Evolutionary conservation across 176 grass and related monocot genomes (phyloP).

Genomic region (Musa beccarii): DNA sequence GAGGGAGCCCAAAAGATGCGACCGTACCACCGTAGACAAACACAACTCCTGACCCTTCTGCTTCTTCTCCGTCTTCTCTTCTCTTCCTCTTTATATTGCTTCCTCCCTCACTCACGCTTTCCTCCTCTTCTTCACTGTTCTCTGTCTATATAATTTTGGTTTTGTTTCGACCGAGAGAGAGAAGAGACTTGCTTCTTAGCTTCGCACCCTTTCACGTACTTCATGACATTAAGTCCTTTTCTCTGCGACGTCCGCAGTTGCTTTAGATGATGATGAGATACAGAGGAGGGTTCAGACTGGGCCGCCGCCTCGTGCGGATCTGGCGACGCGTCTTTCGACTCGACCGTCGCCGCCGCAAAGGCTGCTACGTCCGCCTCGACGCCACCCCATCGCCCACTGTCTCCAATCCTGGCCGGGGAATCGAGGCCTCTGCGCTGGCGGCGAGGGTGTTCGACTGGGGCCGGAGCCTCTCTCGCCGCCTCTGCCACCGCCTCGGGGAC

Average conservation of each 20-base stretch:
- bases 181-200: neutral
- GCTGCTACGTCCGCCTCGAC: neutral
- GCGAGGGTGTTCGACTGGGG: neutral
- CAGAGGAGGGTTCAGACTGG: conserved; percentile 10
- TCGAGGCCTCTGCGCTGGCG: neutral
- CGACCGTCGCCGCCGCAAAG: neutral
- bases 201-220: neutral
- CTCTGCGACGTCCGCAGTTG: neutral
- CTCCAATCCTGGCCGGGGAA: neutral
- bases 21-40: too few species aligned
- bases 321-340: neutral
- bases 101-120: too few species aligned
- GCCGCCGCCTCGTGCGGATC: neutral
- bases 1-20: too few species aligned
- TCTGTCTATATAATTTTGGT: too few species aligned
- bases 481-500: neutral
- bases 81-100: too few species aligned
- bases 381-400: neutral
- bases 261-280: neutral
- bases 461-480: neutral
- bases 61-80: too few species aligned
- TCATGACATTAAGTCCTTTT: neutral
- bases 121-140: too few species aligned
- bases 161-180: too few species aligned
- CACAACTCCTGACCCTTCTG: too few species aligned